Conservation (phyloP, 768 basidiomycete species). For the Hydnum rufescens region DNA sequence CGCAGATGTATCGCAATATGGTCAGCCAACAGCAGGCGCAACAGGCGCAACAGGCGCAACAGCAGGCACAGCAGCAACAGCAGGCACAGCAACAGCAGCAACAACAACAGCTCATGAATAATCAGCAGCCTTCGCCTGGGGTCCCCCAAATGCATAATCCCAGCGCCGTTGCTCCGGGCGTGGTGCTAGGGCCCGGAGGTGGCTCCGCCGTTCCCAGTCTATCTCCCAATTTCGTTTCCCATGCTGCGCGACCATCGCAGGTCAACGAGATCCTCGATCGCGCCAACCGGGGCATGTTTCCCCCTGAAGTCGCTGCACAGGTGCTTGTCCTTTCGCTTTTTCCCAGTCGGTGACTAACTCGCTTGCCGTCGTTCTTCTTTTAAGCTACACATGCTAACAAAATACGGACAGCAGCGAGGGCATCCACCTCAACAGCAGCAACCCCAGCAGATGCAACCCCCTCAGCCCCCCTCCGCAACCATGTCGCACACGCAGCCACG, state of each 20-base stretch:
- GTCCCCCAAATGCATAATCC: no score
- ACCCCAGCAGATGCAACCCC: not conserved
- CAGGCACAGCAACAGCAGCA: conserved; percentile 1
- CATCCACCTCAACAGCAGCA: not conserved
- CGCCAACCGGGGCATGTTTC: not conserved
- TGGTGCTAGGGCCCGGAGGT: no score
- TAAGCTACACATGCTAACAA: not conserved
- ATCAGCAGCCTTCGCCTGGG: not conserved
- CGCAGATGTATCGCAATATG: not conserved
- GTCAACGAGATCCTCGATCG: not conserved
- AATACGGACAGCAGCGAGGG: no score
- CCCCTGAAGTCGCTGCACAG: not conserved
- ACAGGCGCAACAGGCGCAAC: not conserved
- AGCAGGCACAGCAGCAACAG: not conserved
- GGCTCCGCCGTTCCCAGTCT: no score
- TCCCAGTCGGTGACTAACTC: not conserved
- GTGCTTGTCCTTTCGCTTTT: not conserved
- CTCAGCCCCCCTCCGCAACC: not conserved
- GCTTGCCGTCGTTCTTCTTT: not conserved
- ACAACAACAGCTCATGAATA: not conserved
- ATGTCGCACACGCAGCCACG: not conserved
- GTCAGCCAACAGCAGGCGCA: not conserved
- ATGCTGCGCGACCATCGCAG: not conserved
- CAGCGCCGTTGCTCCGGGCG: no score
- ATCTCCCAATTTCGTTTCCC: not conserved